Percentiles rank a stretch among this genome's conserved stretches.
phyloP scores from a whole-genome alignment of 331 rosid species.

The Malus hybrid region DNA sequence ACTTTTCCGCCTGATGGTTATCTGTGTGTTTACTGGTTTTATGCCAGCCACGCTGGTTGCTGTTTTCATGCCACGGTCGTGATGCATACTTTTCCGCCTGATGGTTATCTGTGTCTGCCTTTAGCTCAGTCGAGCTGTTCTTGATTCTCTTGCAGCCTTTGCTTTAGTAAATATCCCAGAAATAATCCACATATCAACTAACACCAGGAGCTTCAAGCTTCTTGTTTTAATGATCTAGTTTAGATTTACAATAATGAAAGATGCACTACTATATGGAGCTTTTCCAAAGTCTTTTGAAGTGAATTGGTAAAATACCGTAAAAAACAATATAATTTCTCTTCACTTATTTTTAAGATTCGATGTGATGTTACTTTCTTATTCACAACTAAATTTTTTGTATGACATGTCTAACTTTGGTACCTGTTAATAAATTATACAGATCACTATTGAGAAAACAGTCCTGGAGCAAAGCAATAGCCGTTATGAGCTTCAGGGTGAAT shows the following conservation, averaged over 20 bases:
- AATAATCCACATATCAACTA: neutral
- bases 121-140: neutral
- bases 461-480: slow-evolving; percentile 81
- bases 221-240: neutral
- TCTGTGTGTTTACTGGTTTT: neutral
- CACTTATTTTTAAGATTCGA: neutral
- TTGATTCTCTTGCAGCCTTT: neutral
- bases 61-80: neutral
- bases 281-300: neutral
- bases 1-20: neutral
- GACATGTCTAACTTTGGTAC: neutral
- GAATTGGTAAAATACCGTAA: neutral
- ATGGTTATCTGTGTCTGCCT: neutral
- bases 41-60: neutral
- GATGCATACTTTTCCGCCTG: neutral
- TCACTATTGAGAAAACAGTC: slow-evolving; percentile 79
- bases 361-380: neutral
- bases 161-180: neutral
- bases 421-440: slow-evolving; percentile 18
- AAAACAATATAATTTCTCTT: neutral
- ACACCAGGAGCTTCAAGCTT: neutral
- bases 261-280: neutral
- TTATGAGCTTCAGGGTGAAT: slow-evolving; percentile 98
- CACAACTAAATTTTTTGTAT: neutral
- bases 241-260: neutral